A percentile compares a stretch with the other conserved stretches of the same genome.
Conservation (phyloP, 2,329 filamentous ascomycete species). For the Penicillium hesseltinei region DNA sequence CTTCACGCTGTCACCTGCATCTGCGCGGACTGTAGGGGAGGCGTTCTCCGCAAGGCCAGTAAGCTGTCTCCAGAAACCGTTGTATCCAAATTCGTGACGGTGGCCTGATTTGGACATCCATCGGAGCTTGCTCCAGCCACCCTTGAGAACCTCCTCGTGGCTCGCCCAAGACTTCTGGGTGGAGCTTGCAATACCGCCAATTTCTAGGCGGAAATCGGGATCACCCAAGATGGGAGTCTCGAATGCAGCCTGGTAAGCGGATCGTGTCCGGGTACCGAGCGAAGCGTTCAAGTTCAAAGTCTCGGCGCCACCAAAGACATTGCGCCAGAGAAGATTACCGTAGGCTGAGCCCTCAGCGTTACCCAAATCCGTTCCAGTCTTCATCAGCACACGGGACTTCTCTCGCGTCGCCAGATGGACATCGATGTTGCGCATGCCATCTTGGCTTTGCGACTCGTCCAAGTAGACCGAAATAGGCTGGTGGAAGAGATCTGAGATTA, state of each 20-base stretch:
- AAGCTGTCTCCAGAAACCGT: slow-evolving; percentile 80
- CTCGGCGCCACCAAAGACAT: slow-evolving; percentile 93
- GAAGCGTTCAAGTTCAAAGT: slow-evolving; percentile 83
- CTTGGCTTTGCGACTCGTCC: slow-evolving; percentile 67
- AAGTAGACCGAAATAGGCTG: slow-evolving; percentile 78
- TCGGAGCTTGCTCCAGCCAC: slow-evolving; percentile 71
- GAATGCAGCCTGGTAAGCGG: slow-evolving; percentile 83
- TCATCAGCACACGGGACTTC: slow-evolving; percentile 78
- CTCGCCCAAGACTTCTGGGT: slow-evolving; percentile 91
- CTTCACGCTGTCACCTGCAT: slow-evolving; percentile 90
- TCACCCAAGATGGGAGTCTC: slow-evolving; percentile 80
- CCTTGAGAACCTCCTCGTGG: slow-evolving; percentile 84
- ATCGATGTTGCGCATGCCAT: slow-evolving; percentile 72
- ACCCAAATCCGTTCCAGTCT: slow-evolving; percentile 91
- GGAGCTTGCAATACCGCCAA: slow-evolving; percentile 78
- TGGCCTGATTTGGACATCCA: slow-evolving; percentile 68
- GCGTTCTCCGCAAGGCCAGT: slow-evolving; percentile 74
- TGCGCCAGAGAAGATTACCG: slow-evolving; percentile 80
- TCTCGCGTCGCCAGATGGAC: slow-evolving; percentile 76
- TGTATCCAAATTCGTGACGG: slow-evolving; percentile 76
- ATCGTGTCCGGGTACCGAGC: slow-evolving; percentile 83
- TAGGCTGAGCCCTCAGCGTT: slow-evolving; percentile 94
- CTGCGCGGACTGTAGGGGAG: slow-evolving; percentile 74
- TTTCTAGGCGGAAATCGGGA: slow-evolving; percentile 72
- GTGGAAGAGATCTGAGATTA: slow-evolving; percentile 73